Percentiles rank a stretch among this genome's conserved stretches.
Conservation (phyloP, 2,329 filamentous ascomycete genomes). For the Penicillium sp. region DNA sequence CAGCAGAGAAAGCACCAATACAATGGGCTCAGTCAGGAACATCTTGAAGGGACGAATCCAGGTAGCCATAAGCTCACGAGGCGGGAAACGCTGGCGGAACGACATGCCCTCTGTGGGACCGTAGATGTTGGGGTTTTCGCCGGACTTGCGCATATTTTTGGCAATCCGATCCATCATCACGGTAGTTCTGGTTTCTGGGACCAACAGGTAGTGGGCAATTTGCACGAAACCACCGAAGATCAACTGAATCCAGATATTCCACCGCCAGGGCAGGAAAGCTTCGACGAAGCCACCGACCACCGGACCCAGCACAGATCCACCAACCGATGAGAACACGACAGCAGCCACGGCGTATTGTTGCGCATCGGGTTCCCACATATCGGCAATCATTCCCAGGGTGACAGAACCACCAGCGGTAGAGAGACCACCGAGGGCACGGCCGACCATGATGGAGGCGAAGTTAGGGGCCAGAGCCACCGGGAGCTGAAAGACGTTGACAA, state of each 20-base stretch:
- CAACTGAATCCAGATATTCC: slow-evolving; percentile 82
- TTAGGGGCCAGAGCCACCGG: slow-evolving; percentile 72
- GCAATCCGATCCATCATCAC: slow-evolving; percentile 78
- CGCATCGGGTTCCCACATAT: slow-evolving; percentile 68
- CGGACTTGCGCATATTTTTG: slow-evolving; percentile 66
- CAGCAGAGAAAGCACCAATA: slow-evolving; percentile 60
- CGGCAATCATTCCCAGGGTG: slow-evolving; percentile 72
- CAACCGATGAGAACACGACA: slow-evolving; percentile 76
- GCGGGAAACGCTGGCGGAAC: slow-evolving; percentile 59
- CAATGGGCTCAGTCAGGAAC: slow-evolving; percentile 66
- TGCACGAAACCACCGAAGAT: slow-evolving; percentile 74
- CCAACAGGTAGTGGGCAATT: slow-evolving; percentile 63
- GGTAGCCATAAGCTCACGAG: slow-evolving; percentile 57
- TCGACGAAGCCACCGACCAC: slow-evolving; percentile 77
- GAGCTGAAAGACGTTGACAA: slow-evolving; percentile 76
- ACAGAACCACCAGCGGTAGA: slow-evolving; percentile 72
- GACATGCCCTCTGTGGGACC: slow-evolving; percentile 70
- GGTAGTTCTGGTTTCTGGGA: slow-evolving; percentile 75
- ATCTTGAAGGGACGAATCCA: slow-evolving; percentile 64
- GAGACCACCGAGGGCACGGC: slow-evolving; percentile 68
- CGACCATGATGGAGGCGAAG: slow-evolving; percentile 68
- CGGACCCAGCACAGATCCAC: slow-evolving; percentile 72
- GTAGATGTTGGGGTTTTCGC: slow-evolving; percentile 61
- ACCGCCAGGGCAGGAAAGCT: slow-evolving; percentile 66
- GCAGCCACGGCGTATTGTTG: slow-evolving; percentile 76